Evolutionary conservation across 177 flowering plant species (phyloP).

Genomic region (Vitis hybrid): DNA sequence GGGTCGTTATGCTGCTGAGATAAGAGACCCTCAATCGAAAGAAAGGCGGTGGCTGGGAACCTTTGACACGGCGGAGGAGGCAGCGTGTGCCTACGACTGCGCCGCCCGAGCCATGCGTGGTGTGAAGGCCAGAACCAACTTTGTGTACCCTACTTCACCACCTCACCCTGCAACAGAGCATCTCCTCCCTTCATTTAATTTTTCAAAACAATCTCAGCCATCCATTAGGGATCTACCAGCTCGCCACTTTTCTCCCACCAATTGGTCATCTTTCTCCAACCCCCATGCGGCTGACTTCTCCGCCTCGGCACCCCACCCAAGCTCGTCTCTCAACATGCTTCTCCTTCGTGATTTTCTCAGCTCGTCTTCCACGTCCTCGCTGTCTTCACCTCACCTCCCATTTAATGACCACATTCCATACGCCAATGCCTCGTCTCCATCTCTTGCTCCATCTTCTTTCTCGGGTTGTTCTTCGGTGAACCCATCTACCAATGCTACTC

Average conservation of each 20-base stretch:
- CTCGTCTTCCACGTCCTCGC: constrained; percentile 14
- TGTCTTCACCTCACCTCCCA: background rate
- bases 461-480: background rate
- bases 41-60: constrained; percentile 95
- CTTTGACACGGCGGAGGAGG: constrained; percentile 95
- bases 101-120: constrained; percentile 96
- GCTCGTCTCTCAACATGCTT: constrained; percentile 27
- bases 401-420: constrained; percentile 5
- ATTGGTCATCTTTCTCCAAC: constrained; percentile 8
- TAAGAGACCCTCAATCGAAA: constrained; percentile 82
- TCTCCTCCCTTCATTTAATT: constrained; percentile 20
- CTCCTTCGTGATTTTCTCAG: constrained; percentile 34
- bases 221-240: constrained; percentile 1
- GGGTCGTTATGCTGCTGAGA: constrained; percentile 97
- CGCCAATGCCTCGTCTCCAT: constrained; percentile 7
- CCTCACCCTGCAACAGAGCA: constrained; percentile 13
- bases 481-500: background rate
- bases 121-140: constrained; percentile 78
- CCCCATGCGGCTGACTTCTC: constrained; percentile 8
- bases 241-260: constrained; percentile 3
- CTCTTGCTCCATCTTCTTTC: background rate
- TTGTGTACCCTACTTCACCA: constrained; percentile 52
- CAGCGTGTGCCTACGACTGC: constrained; percentile 91
- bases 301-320: constrained; percentile 12
- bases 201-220: constrained; percentile 27